Evolutionary conservation across 148 eudicot species (phyloP).

Genomic region (Pharnaceum exiguum): DNA sequence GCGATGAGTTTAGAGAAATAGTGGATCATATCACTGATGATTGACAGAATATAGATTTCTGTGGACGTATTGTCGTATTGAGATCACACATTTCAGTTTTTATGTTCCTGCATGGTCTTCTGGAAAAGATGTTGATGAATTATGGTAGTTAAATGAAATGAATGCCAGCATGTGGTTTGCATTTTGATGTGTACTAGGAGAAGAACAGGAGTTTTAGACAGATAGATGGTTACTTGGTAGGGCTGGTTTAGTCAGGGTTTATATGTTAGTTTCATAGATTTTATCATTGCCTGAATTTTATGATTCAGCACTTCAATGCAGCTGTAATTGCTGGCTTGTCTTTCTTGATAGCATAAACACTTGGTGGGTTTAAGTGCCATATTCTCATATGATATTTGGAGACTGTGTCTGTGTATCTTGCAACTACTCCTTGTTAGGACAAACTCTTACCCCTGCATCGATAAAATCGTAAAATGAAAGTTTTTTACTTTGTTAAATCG

Average conservation of each 20-base stretch:
- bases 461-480: no score
- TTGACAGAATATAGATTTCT: not conserved
- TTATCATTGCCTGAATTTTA: not conserved
- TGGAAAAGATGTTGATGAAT: not conserved
- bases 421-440: no score
- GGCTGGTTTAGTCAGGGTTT: not conserved
- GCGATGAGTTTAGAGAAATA: no score
- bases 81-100: not conserved
- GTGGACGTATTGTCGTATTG: not conserved
- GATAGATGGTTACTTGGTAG: not conserved
- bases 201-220: slow-evolving; percentile 1
- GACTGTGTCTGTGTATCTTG: not conserved
- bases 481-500: no score
- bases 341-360: not conserved
- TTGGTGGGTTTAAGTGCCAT: not conserved
- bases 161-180: slow-evolving; percentile 35
- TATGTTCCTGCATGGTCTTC: slow-evolving; percentile 3
- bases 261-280: not conserved
- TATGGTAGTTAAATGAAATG: slow-evolving; percentile 17
- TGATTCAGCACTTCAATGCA: not conserved
- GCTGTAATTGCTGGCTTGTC: slow-evolving; percentile 4
- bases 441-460: no score
- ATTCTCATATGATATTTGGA: not conserved
- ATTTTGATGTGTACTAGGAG: slow-evolving; percentile 7
- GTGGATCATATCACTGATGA: no score